phyloP scores from a whole-genome alignment of 1,284 basidiomycete species.

The Pseudozyma thailandica region DNA sequence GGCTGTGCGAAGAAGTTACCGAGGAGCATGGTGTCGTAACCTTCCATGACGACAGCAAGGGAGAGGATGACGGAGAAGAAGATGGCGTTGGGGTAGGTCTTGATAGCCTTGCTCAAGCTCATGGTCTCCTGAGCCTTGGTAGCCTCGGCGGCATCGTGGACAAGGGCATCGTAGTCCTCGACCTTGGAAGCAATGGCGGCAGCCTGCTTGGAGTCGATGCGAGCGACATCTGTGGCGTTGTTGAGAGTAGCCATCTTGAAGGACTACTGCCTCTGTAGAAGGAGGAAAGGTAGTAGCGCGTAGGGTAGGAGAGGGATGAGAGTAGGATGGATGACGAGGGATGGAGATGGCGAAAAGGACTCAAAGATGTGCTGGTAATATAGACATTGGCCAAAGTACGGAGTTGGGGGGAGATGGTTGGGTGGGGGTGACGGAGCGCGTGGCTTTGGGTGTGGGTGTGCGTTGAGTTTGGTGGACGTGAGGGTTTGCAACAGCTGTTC shows the following conservation, averaged over 20 bases:
- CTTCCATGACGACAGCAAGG: constrained; percentile 71
- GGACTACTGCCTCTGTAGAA: neutral
- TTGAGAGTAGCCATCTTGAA: constrained; percentile 22
- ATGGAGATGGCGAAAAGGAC: neutral
- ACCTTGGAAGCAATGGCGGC: constrained; percentile 52
- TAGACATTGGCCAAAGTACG: constrained; percentile 5
- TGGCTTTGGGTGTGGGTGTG: too few species aligned
- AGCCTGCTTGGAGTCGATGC: constrained; percentile 54
- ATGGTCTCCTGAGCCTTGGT: constrained; percentile 68
- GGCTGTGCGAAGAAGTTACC: constrained; percentile 69
- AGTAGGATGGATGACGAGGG: constrained; percentile 11
- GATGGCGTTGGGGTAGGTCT: constrained; percentile 70
- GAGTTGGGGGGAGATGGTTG: neutral
- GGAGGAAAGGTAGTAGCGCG: neutral
- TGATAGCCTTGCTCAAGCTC: constrained; percentile 68
- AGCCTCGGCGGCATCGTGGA: constrained; percentile 68
- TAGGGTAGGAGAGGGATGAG: constrained; percentile 2
- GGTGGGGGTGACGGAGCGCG: neutral
- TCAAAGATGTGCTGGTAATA: constrained; percentile 24
- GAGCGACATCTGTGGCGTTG: constrained; percentile 42
- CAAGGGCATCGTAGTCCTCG: constrained; percentile 64
- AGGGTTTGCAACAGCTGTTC: neutral
- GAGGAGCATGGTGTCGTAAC: constrained; percentile 63
- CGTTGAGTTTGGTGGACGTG: too few species aligned
- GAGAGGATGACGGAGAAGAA: constrained; percentile 70